Evolutionary conservation across 2,329 filamentous ascomycete genomes (phyloP).

Genomic region (Diaporthe ilicicola): DNA sequence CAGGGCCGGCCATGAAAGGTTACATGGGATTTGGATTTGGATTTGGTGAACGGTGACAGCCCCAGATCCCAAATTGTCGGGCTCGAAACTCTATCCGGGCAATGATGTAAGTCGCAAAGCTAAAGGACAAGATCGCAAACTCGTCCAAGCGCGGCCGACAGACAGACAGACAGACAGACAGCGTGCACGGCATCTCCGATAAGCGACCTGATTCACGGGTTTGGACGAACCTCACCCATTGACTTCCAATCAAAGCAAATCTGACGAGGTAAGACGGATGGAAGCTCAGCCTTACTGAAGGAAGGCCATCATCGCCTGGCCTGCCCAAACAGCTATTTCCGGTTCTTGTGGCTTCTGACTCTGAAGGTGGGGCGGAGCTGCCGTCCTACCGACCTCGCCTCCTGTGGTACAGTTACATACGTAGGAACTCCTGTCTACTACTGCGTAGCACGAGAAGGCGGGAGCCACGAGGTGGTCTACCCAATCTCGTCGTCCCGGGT

Average conservation of each 20-base stretch:
- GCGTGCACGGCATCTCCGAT: not conserved
- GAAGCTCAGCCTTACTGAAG: conserved; percentile 11
- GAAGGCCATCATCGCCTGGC: conserved; percentile 16
- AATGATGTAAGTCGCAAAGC: conserved; percentile 23
- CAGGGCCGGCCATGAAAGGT: not conserved
- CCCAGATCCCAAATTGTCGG: conserved; percentile 15
- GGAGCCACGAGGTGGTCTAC: not conserved
- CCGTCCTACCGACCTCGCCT: conserved; percentile 9
- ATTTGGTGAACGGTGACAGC: not conserved
- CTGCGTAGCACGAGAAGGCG: not conserved
- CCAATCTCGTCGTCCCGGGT: conserved; percentile 15
- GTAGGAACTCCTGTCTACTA: not conserved
- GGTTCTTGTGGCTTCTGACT: conserved; percentile 10
- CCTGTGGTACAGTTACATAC: not conserved
- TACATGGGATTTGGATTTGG: not conserved
- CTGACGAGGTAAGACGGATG: conserved; percentile 6
- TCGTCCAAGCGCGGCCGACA: not conserved
- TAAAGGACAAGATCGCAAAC: not conserved
- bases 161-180: not conserved
- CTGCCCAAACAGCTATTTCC: conserved; percentile 3
- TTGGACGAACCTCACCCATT: not conserved
- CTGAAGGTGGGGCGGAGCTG: conserved; percentile 19
- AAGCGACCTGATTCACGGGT: not conserved
- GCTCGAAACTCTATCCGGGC: conserved; percentile 12
- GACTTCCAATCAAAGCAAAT: not conserved